Evolutionary conservation across 2,329 filamentous ascomycete genomes (phyloP).

Genomic region (Pyricularia pennisetigena): DNA sequence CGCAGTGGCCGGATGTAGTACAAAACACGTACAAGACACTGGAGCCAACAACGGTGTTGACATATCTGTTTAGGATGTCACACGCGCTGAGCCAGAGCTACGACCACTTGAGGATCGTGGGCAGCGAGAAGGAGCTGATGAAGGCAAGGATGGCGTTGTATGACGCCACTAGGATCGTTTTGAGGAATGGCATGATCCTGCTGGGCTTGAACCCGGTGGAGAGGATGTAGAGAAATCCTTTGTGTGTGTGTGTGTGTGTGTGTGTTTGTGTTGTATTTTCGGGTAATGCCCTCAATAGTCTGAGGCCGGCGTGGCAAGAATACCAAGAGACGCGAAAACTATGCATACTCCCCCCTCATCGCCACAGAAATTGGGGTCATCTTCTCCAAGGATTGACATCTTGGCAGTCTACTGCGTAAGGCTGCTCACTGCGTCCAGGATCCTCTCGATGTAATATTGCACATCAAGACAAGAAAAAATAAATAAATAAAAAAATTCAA

Average conservation of each 20-base stretch:
- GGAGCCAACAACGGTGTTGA: conserved; percentile 46
- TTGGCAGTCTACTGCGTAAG: background rate
- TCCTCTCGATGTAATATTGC: background rate
- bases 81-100: conserved; percentile 73
- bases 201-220: conserved; percentile 72
- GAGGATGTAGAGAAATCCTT: conserved; percentile 23
- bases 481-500: too few species aligned
- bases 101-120: conserved; percentile 73
- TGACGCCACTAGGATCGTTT: conserved; percentile 61
- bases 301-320: background rate
- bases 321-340: background rate
- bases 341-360: conserved; percentile 1
- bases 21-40: conserved; percentile 76
- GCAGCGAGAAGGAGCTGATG: conserved; percentile 63
- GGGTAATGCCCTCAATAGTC: background rate
- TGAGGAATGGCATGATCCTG: conserved; percentile 75
- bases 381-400: background rate
- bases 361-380: background rate
- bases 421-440: background rate
- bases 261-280: too few species aligned
- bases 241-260: background rate
- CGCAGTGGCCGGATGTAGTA: conserved; percentile 78
- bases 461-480: background rate
- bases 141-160: conserved; percentile 69
- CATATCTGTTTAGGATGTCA: conserved; percentile 78